A percentile compares a stretch with the other conserved stretches of the same genome.
Conservation (phyloP, 108 stramenopile genomes). For the Cyclostephanos invisitatus region DNA sequence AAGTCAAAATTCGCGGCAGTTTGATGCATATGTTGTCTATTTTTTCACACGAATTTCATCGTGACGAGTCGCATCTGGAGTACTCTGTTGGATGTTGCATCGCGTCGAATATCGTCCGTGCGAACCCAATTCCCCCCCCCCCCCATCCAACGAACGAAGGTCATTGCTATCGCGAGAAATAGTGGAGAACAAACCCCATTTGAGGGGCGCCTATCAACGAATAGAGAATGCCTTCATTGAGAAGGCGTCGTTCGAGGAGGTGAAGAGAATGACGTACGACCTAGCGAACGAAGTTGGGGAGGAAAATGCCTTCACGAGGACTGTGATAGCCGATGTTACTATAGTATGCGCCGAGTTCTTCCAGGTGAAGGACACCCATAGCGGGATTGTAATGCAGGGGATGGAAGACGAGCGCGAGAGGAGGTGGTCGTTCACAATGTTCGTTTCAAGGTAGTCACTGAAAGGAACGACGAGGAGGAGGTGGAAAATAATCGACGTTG, state of each 20-base stretch:
- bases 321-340: constrained; percentile 42
- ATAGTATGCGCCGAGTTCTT: constrained; percentile 41
- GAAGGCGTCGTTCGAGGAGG: constrained; percentile 18
- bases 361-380: constrained; percentile 29
- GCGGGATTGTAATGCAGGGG: constrained; percentile 26
- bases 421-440: constrained; percentile 43
- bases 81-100: not conserved
- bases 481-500: constrained; percentile 49
- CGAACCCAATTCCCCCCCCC: not conserved
- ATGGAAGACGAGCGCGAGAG: constrained; percentile 32
- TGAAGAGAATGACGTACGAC: constrained; percentile 30
- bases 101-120: not conserved
- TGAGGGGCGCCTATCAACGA: constrained; percentile 28
- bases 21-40: too few relatives aligned
- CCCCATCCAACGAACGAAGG: not conserved
- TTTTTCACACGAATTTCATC: not conserved
- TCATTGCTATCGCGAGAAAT: constrained; percentile 22
- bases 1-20: not conserved
- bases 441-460: constrained; percentile 53
- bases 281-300: constrained; percentile 30
- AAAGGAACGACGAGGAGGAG: constrained; percentile 9
- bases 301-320: constrained; percentile 9
- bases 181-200: constrained; percentile 19
- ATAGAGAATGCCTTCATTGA: constrained; percentile 29
- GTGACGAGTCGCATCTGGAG: too few relatives aligned